Evolutionary conservation across 176 grass and related monocot species (phyloP).

Genomic region (Pontederia paniculata): DNA sequence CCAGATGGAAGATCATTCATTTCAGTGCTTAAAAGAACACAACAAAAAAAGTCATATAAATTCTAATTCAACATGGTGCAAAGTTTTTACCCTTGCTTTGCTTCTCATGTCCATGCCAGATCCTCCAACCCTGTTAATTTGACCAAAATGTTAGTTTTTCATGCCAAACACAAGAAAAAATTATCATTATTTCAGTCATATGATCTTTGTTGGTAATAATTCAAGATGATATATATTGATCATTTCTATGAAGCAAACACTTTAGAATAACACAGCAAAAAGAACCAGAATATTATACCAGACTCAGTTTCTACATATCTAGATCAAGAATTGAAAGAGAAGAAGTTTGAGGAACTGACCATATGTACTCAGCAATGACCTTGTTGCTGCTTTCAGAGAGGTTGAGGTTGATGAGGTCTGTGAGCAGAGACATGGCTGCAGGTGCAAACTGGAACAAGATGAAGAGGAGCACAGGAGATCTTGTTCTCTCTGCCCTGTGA

Average conservation of each 20-base stretch:
- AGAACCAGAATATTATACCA: too few relatives aligned
- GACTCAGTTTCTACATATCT: too few relatives aligned
- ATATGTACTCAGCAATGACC: constrained; percentile 84
- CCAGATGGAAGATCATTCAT: neutral
- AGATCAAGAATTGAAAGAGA: constrained; percentile 17
- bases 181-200: neutral
- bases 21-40: neutral
- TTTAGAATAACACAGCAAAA: too few relatives aligned
- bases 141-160: neutral
- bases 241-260: too few relatives aligned
- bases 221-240: too few relatives aligned
- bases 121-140: constrained; percentile 42
- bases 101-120: constrained; percentile 82
- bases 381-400: constrained; percentile 58
- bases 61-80: neutral
- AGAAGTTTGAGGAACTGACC: constrained; percentile 22
- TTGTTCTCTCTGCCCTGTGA: neutral
- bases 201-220: too few relatives aligned
- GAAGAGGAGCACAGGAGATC: neutral
- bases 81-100: constrained; percentile 72
- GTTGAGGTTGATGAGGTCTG: constrained; percentile 68
- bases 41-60: neutral
- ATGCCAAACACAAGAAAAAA: neutral
- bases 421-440: constrained; percentile 58
- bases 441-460: neutral